Percentiles rank a stretch among this genome's conserved stretches.
Conservation (phyloP, 768 basidiomycete genomes). For the Lentinula lateritia region DNA sequence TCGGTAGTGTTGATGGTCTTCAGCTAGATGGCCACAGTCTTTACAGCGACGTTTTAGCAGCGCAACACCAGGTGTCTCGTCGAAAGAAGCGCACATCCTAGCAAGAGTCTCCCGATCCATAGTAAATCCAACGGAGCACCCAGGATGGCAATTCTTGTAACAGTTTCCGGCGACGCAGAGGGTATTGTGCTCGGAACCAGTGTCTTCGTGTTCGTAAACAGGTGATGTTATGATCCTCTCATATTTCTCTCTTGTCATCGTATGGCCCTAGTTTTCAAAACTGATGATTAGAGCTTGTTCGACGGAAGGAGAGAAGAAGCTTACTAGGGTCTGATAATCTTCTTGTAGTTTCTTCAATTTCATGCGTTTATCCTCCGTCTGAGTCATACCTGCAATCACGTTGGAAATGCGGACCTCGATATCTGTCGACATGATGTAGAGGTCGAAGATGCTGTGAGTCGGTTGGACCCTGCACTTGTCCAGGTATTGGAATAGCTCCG, state of each 20-base stretch:
- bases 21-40: slow-evolving; percentile 9
- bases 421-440: neutral
- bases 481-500: slow-evolving; percentile 11
- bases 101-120: slow-evolving; percentile 5
- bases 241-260: slow-evolving; percentile 3
- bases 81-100: slow-evolving; percentile 5
- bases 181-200: slow-evolving; percentile 6
- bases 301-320: neutral
- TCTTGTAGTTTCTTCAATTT: neutral
- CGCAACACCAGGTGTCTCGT: neutral
- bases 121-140: slow-evolving; percentile 8
- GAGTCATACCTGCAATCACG: neutral
- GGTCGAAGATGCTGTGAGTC: slow-evolving; percentile 8
- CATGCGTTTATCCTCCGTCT: neutral
- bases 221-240: slow-evolving; percentile 4
- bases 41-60: neutral
- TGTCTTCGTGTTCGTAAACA: slow-evolving; percentile 5
- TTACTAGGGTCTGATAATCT: neutral
- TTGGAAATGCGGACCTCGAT: neutral
- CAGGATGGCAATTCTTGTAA: slow-evolving; percentile 10
- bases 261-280: neutral
- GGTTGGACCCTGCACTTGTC: slow-evolving; percentile 11
- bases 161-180: slow-evolving; percentile 9
- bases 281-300: neutral
- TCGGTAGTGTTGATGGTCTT: slow-evolving; percentile 12